These are phyloP conservation scores for Apiospora phragmitis DNA, from an alignment of 2,329 filamentous ascomycete genomes.

Conservation along the genomic window DNA sequence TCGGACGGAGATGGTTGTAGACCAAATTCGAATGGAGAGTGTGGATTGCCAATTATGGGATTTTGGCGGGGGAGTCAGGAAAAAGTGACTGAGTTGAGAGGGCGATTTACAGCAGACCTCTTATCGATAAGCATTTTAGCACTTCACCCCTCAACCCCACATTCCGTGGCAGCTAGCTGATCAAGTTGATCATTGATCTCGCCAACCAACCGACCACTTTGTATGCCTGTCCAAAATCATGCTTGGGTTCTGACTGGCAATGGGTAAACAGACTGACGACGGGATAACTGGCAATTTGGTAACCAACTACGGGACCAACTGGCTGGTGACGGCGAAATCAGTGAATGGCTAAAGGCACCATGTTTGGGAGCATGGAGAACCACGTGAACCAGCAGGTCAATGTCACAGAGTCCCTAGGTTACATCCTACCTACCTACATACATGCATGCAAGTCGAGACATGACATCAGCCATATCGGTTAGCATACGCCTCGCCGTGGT, in stretches of 20 bases:
- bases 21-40: constrained; percentile 1
- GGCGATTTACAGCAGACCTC: neutral
- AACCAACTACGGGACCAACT: neutral
- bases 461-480: neutral
- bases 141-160: neutral
- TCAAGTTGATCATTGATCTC: neutral
- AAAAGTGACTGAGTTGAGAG: constrained; percentile 7
- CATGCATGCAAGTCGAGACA: neutral
- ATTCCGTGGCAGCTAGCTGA: neutral
- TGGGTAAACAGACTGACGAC: neutral
- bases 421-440: neutral
- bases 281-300: no score
- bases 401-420: neutral
- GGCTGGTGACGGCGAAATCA: neutral
- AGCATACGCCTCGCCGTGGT: neutral
- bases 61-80: constrained; percentile 7
- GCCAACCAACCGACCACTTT: neutral
- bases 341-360: neutral
- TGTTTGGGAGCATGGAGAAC: neutral
- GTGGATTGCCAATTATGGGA: neutral
- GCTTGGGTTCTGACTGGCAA: neutral
- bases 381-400: neutral
- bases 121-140: constrained; percentile 8
- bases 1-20: neutral
- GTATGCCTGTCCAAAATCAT: neutral